Percentiles rank a stretch among this genome's conserved stretches.
phyloP scores from a whole-genome alignment of 495 filamentous ascomycete species.

The Penicillium canariense region DNA sequence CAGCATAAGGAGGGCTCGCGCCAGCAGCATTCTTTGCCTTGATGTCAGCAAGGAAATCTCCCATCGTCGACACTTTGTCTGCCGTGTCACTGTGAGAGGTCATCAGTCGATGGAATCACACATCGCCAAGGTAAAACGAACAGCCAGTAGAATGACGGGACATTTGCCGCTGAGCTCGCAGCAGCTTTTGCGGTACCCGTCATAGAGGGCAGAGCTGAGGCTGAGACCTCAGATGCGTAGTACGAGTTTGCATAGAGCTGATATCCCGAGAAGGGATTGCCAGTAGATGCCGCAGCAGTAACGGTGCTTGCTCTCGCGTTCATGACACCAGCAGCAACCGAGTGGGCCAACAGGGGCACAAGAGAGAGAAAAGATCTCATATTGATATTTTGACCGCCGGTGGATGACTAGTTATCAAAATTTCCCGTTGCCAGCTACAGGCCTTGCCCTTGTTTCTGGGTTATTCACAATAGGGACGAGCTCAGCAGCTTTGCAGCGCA shows the following conservation, averaged over 20 bases:
- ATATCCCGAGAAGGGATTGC: slow-evolving; percentile 54
- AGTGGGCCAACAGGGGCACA: slow-evolving; percentile 9
- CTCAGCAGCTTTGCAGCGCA: not conserved
- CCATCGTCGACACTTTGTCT: slow-evolving; percentile 58
- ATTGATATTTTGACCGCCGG: not conserved
- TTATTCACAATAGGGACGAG: not conserved
- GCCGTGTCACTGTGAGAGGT: slow-evolving; percentile 47
- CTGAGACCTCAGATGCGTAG: slow-evolving; percentile 55
- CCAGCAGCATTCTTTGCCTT: slow-evolving; percentile 55
- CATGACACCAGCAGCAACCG: slow-evolving; percentile 12
- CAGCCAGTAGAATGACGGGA: slow-evolving; percentile 72
- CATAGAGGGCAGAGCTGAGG: slow-evolving; percentile 51
- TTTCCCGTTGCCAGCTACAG: not conserved
- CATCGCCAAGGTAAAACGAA: slow-evolving; percentile 14
- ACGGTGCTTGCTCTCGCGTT: not conserved
- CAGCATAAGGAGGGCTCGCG: slow-evolving; percentile 42
- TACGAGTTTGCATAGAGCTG: slow-evolving; percentile 56
- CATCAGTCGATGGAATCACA: not conserved
- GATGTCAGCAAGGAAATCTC: slow-evolving; percentile 53
- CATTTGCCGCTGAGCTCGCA: slow-evolving; percentile 55
- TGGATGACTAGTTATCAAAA: not conserved
- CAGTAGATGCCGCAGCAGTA: slow-evolving; percentile 27
- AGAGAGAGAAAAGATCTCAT: slow-evolving; percentile 15
- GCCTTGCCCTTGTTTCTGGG: not conserved
- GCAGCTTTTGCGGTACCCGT: slow-evolving; percentile 34